Evolutionary conservation across 2,329 filamentous ascomycete species (phyloP).

Genomic region (Hypoxylon sp.): DNA sequence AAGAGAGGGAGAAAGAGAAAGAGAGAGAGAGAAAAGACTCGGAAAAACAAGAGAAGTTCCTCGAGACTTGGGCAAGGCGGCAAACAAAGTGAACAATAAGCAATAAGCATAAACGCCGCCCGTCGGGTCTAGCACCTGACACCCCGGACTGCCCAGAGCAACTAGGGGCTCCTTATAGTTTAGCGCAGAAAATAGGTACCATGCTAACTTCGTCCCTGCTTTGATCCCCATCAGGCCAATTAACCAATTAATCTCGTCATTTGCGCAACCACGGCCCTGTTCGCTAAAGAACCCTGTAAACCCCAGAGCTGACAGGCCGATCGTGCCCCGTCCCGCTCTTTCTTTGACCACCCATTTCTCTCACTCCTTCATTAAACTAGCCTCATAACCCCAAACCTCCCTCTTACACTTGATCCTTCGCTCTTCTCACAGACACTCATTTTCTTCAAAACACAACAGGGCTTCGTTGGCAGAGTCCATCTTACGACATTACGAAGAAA

Average conservation of each 20-base stretch:
- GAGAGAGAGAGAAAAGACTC: neutral
- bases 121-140: conserved; percentile 14
- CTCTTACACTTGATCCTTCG: conserved; percentile 22
- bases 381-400: conserved; percentile 35
- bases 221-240: conserved; percentile 21
- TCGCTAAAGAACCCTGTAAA: neutral
- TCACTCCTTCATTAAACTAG: conserved; percentile 43
- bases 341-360: conserved; percentile 37
- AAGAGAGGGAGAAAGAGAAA: neutral
- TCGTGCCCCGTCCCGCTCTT: conserved; percentile 31
- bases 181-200: conserved; percentile 32
- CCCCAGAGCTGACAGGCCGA: conserved; percentile 5
- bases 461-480: conserved; percentile 52
- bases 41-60: neutral
- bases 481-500: conserved; percentile 45
- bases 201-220: conserved; percentile 35
- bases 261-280: conserved; percentile 26
- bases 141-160: neutral
- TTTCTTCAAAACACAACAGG: conserved; percentile 37
- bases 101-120: conserved; percentile 28
- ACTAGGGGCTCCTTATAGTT: conserved; percentile 18
- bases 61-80: neutral
- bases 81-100: conserved; percentile 10
- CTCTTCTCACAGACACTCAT: conserved; percentile 17
- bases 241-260: conserved; percentile 38